Conservation (phyloP, 306 rosid species). For the Potentilla sterilis region DNA sequence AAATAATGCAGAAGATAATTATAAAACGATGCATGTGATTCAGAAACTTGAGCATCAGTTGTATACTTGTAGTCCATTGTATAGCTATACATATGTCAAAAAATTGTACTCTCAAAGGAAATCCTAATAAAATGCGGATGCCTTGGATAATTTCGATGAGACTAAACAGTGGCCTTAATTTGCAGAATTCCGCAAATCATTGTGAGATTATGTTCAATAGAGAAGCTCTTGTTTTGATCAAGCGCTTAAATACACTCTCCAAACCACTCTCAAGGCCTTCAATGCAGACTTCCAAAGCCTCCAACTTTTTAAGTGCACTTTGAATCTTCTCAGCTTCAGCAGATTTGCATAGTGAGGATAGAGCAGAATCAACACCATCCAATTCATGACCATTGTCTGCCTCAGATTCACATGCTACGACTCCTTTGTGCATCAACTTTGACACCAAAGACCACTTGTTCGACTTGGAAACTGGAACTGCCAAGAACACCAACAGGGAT, state of each 20-base stretch:
- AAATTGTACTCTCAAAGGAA: neutral
- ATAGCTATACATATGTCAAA: neutral
- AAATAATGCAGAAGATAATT: neutral
- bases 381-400: constrained; percentile 38
- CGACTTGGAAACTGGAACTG: constrained; percentile 27
- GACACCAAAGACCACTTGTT: constrained; percentile 43
- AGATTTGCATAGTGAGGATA: constrained; percentile 23
- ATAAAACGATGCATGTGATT: neutral
- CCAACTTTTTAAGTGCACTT: constrained; percentile 28
- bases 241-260: constrained; percentile 48
- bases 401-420: constrained; percentile 30
- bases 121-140: constrained; percentile 43
- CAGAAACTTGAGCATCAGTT: neutral
- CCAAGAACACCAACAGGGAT: constrained; percentile 31
- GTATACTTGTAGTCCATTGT: neutral
- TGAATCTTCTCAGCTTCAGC: constrained; percentile 32
- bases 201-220: constrained; percentile 11
- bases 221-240: constrained; percentile 39
- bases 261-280: constrained; percentile 53
- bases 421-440: constrained; percentile 47
- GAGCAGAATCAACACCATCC: constrained; percentile 39
- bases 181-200: constrained; percentile 6
- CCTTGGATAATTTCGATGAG: constrained; percentile 19
- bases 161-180: neutral
- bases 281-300: constrained; percentile 49